phyloP scores from a whole-genome alignment of 1,139 yeast genomes.

The Yamadazyma spencermartinsiae region DNA sequence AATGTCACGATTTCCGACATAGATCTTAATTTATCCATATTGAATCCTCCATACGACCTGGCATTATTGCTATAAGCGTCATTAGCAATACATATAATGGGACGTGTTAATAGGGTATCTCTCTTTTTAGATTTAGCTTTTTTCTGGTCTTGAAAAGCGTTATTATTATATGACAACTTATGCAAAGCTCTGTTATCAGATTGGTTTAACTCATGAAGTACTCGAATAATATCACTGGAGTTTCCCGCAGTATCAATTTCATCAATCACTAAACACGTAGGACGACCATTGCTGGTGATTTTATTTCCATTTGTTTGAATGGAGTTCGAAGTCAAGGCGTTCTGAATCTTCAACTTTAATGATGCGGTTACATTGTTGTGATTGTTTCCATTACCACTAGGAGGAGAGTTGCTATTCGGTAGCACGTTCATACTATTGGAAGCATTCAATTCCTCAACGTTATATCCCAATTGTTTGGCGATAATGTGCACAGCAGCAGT shows the following conservation, averaged over 20 bases:
- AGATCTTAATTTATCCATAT: slow-evolving; percentile 73
- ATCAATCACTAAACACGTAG: slow-evolving; percentile 81
- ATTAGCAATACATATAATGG: slow-evolving; percentile 90
- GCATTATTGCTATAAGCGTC: slow-evolving; percentile 64
- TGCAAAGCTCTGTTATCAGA: slow-evolving; percentile 56
- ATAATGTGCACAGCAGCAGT: slow-evolving; percentile 86
- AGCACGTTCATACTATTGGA: slow-evolving; percentile 60
- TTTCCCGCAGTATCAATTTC: slow-evolving; percentile 92
- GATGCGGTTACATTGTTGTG: slow-evolving; percentile 28
- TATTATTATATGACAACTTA: slow-evolving; percentile 14
- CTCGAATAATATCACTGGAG: slow-evolving; percentile 67
- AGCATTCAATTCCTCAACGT: slow-evolving; percentile 84
- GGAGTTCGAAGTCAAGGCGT: slow-evolving; percentile 67
- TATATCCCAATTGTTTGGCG: slow-evolving; percentile 81
- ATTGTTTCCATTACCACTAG: slow-evolving; percentile 15
- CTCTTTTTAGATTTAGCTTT: slow-evolving; percentile 23
- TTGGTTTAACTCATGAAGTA: slow-evolving; percentile 58
- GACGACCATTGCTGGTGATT: slow-evolving; percentile 43
- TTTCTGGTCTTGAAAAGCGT: slow-evolving; percentile 15
- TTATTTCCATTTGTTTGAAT: slow-evolving; percentile 34
- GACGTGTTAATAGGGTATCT: slow-evolving; percentile 59
- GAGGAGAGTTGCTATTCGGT: slow-evolving; percentile 23
- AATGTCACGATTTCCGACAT: slow-evolving; percentile 71
- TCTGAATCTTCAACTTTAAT: slow-evolving; percentile 54
- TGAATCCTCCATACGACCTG: slow-evolving; percentile 32